Evolutionary conservation across 441 rosid species (phyloP).

Genomic region (Populus trichocarpa): DNA sequence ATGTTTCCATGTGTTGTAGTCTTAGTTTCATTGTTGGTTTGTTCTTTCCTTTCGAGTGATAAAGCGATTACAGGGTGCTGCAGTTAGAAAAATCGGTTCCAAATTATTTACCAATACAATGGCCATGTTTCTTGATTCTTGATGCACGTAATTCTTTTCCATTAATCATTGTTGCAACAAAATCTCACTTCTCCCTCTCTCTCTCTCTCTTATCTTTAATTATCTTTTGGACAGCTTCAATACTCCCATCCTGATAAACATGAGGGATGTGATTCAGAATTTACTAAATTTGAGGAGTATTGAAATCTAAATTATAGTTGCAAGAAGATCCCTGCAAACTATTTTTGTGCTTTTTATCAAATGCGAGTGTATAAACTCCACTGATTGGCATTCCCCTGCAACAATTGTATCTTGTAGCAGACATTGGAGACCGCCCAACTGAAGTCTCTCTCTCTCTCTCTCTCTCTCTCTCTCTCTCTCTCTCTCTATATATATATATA

Average conservation of each 20-base stretch:
- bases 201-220: neutral
- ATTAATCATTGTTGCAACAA: neutral
- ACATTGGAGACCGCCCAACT: no score
- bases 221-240: neutral
- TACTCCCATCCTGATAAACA: neutral
- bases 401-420: no score
- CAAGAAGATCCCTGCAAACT: neutral
- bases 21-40: slow-evolving; percentile 19
- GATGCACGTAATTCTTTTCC: neutral
- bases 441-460: no score
- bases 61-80: slow-evolving; percentile 8
- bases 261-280: neutral
- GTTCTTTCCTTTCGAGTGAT: slow-evolving; percentile 18
- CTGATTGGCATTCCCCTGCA: neutral
- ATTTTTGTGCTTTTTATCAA: neutral
- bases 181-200: neutral
- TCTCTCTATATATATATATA: no score
- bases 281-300: neutral
- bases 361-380: no score
- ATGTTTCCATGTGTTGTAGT: neutral
- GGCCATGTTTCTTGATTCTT: slow-evolving; percentile 12
- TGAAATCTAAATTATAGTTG: neutral
- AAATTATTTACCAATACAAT: slow-evolving; percentile 9
- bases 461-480: no score
- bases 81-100: slow-evolving; percentile 3